Evolutionary conservation across 257 asterid genomes (phyloP).

Genomic region (Lavandula angustifolia): DNA sequence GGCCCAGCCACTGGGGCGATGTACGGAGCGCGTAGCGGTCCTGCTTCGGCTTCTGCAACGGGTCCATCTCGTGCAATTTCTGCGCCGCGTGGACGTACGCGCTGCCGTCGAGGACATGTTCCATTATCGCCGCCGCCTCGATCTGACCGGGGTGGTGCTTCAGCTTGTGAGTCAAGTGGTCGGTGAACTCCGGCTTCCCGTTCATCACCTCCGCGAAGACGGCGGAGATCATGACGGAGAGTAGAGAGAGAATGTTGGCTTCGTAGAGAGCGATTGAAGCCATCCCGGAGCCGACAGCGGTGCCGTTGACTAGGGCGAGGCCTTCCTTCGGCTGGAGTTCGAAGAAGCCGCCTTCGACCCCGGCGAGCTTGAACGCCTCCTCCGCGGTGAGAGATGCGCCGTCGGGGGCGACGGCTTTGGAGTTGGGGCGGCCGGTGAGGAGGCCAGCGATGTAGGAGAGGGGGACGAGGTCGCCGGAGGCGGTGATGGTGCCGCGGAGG

Average conservation of each 20-base stretch:
- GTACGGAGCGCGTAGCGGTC: constrained; percentile 58
- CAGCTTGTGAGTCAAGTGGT: constrained; percentile 36
- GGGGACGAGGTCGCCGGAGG: constrained; percentile 64
- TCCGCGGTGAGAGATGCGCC: constrained; percentile 41
- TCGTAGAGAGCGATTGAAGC: constrained; percentile 54
- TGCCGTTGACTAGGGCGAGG: constrained; percentile 40
- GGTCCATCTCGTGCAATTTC: constrained; percentile 53
- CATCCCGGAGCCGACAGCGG: constrained; percentile 62
- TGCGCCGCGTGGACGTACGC: constrained; percentile 47
- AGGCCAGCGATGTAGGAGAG: constrained; percentile 63
- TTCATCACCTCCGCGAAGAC: constrained; percentile 61
- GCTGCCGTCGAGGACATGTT: constrained; percentile 55
- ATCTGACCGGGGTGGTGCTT: constrained; percentile 66
- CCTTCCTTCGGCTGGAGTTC: constrained; percentile 50
- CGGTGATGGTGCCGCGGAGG: constrained; percentile 61
- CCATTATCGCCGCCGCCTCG: constrained; percentile 60
- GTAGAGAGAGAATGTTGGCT: constrained; percentile 42
- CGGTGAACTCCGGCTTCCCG: constrained; percentile 6
- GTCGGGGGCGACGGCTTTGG: constrained; percentile 47
- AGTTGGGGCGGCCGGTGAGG: constrained; percentile 57
- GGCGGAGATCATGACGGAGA: constrained; percentile 54
- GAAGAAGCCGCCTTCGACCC: constrained; percentile 45
- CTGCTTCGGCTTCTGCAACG: constrained; percentile 54
- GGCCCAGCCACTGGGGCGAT: constrained; percentile 54
- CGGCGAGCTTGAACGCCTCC: constrained; percentile 52